A percentile compares a stretch with the other conserved stretches of the same genome.
These are phyloP conservation scores for Thelonectria discophora DNA, from an alignment of 2,329 filamentous ascomycete species.

Conservation along the genomic window DNA sequence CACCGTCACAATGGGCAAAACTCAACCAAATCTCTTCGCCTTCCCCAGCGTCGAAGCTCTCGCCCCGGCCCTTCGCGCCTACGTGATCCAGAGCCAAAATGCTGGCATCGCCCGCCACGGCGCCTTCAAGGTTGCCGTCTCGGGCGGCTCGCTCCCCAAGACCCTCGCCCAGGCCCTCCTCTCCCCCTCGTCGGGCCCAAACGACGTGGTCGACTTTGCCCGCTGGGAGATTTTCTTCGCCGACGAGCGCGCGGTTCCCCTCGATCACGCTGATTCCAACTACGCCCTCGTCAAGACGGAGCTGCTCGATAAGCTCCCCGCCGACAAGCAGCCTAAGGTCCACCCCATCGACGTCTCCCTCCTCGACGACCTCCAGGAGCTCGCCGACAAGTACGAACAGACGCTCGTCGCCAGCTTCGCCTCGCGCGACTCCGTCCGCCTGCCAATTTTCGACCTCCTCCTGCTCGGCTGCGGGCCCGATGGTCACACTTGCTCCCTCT, in stretches of 20 bases:
- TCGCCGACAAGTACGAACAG: conserved; percentile 94
- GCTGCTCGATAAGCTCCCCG: conserved; percentile 86
- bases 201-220: conserved; percentile 77
- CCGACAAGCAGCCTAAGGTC: conserved; percentile 72
- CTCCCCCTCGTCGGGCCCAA: conserved; percentile 55
- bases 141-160: conserved; percentile 90
- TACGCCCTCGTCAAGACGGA: conserved; percentile 88
- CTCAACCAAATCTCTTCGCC: conserved; percentile 77
- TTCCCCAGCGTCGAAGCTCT: conserved; percentile 77
- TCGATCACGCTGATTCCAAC: conserved; percentile 94
- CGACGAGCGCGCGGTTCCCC: conserved; percentile 93
- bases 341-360: conserved; percentile 75
- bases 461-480: conserved; percentile 94
- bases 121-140: conserved; percentile 90
- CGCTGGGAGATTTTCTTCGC: conserved; percentile 99
- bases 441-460: conserved; percentile 94
- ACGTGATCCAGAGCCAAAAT: conserved; percentile 83
- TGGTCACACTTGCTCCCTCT: conserved; percentile 96
- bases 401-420: conserved; percentile 86
- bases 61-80: conserved; percentile 79
- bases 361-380: conserved; percentile 84
- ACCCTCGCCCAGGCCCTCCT: conserved; percentile 87
- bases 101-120: conserved; percentile 81
- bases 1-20: conserved; percentile 58
- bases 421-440: conserved; percentile 88